A percentile compares a stretch with the other conserved stretches of the same genome.
Conservation (phyloP, 345 rosid genomes). For the Lepidium sativum region DNA sequence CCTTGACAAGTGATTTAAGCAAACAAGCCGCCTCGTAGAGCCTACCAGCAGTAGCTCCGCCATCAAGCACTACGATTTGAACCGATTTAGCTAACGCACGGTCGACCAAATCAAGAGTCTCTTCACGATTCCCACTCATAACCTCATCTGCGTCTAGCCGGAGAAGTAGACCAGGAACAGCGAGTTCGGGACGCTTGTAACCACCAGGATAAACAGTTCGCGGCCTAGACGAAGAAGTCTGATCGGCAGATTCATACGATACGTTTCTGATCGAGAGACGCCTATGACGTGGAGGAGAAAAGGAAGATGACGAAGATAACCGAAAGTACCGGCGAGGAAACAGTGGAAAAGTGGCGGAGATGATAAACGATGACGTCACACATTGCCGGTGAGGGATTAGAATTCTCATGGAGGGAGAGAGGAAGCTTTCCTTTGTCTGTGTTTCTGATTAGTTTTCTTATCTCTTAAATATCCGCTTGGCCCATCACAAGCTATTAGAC, state of each 20-base stretch:
- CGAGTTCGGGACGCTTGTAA: constrained; percentile 76
- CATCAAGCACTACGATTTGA: constrained; percentile 70
- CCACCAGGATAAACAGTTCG: constrained; percentile 95
- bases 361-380: constrained; percentile 23
- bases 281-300: constrained; percentile 7
- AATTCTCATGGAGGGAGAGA: constrained; percentile 15
- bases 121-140: constrained; percentile 27
- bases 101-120: constrained; percentile 51
- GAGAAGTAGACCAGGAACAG: constrained; percentile 68
- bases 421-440: constrained; percentile 6
- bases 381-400: constrained; percentile 22
- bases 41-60: constrained; percentile 45
- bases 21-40: constrained; percentile 83
- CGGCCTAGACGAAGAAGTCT: constrained; percentile 38
- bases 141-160: constrained; percentile 58
- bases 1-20: constrained; percentile 69
- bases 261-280: constrained; percentile 28
- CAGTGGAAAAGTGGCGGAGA: constrained; percentile 11
- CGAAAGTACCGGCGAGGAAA: constrained; percentile 3
- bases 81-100: constrained; percentile 61
- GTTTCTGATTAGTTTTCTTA: constrained; percentile 30
- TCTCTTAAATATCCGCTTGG: constrained; percentile 12
- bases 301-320: neutral
- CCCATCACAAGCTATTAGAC: constrained; percentile 4
- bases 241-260: constrained; percentile 27